Conservation (phyloP, 192 early-diverging fungal species). For the Spinellus fusiger region DNA sequence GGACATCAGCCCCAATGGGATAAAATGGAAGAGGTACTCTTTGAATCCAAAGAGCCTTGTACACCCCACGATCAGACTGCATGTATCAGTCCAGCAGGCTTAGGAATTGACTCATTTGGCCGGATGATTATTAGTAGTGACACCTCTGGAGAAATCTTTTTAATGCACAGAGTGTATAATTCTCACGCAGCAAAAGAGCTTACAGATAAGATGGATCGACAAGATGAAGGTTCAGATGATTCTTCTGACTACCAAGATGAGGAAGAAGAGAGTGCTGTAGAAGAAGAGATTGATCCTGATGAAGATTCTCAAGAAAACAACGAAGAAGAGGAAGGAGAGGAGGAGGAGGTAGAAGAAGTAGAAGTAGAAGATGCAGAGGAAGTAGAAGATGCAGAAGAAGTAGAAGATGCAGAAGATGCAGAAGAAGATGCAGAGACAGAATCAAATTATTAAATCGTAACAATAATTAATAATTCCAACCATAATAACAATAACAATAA, state of each 20-base stretch:
- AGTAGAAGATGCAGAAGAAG: neutral
- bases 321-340: neutral
- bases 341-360: neutral
- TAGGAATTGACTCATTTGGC: constrained; percentile 17
- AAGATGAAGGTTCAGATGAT: constrained; percentile 4
- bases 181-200: constrained; percentile 11
- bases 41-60: constrained; percentile 12
- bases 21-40: constrained; percentile 14
- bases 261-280: neutral
- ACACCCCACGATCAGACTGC: neutral
- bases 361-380: neutral
- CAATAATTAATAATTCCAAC: neutral
- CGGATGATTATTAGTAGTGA: constrained; percentile 18
- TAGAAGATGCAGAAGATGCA: neutral
- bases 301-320: neutral
- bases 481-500: neutral
- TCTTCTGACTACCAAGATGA: too few species aligned
- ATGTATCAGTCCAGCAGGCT: constrained; percentile 8
- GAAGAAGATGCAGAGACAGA: neutral
- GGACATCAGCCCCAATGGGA: constrained; percentile 22
- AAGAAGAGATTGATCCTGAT: neutral
- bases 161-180: constrained; percentile 15
- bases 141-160: constrained; percentile 17
- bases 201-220: constrained; percentile 3
- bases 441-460: neutral